These are phyloP conservation scores for Cladophialophora immunda DNA, from an alignment of 2,329 filamentous ascomycete genomes.

Conservation along the genomic window DNA sequence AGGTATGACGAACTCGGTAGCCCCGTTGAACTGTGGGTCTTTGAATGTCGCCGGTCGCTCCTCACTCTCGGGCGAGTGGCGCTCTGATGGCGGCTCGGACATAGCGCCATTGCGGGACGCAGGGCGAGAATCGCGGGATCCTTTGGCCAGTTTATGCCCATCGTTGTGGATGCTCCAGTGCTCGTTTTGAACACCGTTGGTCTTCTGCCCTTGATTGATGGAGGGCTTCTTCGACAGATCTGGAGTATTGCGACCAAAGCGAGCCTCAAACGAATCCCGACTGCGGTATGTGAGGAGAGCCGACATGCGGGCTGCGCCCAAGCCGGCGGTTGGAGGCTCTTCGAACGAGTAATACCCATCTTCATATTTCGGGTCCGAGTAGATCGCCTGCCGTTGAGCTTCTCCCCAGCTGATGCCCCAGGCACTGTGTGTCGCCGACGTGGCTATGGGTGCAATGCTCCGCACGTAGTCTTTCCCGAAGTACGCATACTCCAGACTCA, in stretches of 20 bases:
- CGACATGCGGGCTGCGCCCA: constrained; percentile 95
- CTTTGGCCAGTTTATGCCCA: constrained; percentile 72
- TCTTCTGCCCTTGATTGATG: constrained; percentile 58
- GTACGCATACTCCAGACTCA: constrained; percentile 70
- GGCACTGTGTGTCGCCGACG: constrained; percentile 63
- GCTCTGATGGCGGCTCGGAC: constrained; percentile 23
- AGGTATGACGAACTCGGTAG: constrained; percentile 61
- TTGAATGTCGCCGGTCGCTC: constrained; percentile 51
- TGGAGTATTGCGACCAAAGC: constrained; percentile 92
- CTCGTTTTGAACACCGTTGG: constrained; percentile 73
- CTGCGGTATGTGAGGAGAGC: constrained; percentile 95
- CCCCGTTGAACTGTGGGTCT: constrained; percentile 77
- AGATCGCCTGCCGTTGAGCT: constrained; percentile 74
- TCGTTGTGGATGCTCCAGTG: constrained; percentile 87
- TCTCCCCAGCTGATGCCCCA: constrained; percentile 69
- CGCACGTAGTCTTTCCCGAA: constrained; percentile 70
- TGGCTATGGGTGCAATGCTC: constrained; percentile 64
- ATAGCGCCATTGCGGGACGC: constrained; percentile 43
- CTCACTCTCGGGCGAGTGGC: constrained; percentile 34
- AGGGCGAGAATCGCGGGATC: constrained; percentile 53
- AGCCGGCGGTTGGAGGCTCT: constrained; percentile 84
- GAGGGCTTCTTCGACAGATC: constrained; percentile 84
- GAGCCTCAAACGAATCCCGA: constrained; percentile 93
- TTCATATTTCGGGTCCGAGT: constrained; percentile 97
- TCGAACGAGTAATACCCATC: constrained; percentile 92